Evolutionary conservation across 768 basidiomycete species (phyloP), one percentile per base, ranked within the genome.

Genomic region (Paxillus rubicundulus): DNA sequence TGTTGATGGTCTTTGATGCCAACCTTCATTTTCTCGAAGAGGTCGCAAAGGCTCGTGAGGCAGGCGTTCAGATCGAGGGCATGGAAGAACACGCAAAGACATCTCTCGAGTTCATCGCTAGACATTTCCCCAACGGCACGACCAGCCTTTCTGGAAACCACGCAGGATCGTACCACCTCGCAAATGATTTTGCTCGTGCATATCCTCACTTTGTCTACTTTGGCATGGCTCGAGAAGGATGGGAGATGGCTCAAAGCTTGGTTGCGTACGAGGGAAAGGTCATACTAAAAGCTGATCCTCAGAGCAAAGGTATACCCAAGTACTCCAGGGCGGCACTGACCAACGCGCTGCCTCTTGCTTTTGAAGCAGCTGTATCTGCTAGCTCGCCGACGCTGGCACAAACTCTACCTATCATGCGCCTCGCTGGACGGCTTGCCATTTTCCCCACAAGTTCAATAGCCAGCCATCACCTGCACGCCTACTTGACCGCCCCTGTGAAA

Each of bases 391-490:
- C 56, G 28, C n/a, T 56, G 34, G 50, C 55, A 2, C 47, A 53
- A 4, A 52, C 61, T 12, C 16, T 56, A 9, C 47, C 59, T 0
- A 20, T 61, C 18, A 63, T 72, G 4, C 66, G 72, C 3, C 47
- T 77, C 6, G 70, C 70, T 7, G 60, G 58, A 9, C 57, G 43
- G n/a, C 60, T 75, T 21, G 70, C 70, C 21, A 57, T 75, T 34
- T 60, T 68, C 36, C 67, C 73, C 0, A 56, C 67, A 4, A 60
- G 66, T 0, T 64, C 65, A 36, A 69, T 77, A 16, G 72, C 74
- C 2, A 64, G 68, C 7, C 67, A 70, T 48, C 69, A 76, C 54
- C 64, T 85, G 28, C 69, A 79, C 33, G 62, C 77, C 12, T 85
- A 82, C 60, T 68, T 68, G 49, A 56, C 69, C n/a, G 63, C 75